Evolutionary conservation across 768 basidiomycete species (phyloP).

Genomic region (Leccinum arenicola): DNA sequence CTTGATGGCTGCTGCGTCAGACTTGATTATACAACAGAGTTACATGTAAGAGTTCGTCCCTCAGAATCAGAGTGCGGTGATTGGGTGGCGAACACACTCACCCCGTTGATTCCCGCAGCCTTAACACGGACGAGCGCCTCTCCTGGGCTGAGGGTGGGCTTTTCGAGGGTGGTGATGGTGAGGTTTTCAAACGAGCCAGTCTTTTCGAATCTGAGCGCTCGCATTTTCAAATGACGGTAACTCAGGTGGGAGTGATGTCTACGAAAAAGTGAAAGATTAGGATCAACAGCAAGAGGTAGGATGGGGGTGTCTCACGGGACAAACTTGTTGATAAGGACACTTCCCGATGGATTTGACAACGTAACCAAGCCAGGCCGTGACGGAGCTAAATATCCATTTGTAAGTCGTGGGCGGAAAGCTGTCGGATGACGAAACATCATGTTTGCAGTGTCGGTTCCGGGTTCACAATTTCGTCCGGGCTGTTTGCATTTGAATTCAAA

Average conservation of each 20-base stretch:
- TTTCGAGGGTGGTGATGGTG: conserved; percentile 21
- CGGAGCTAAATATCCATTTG: background rate
- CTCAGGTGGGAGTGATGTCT: conserved; percentile 1
- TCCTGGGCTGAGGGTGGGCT: conserved; percentile 27
- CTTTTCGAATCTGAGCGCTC: conserved; percentile 32
- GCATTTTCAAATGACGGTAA: conserved; percentile 22
- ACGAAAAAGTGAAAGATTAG: background rate
- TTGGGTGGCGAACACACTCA: conserved; percentile 14
- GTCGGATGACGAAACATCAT: conserved; percentile 11
- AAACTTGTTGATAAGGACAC: background rate
- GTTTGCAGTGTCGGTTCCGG: background rate
- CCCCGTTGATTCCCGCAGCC: conserved; percentile 34
- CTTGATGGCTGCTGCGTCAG: conserved; percentile 29
- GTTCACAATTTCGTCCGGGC: conserved; percentile 5
- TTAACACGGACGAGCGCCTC: conserved; percentile 33
- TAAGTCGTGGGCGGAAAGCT: background rate
- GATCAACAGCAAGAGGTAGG: background rate
- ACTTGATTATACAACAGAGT: conserved; percentile 13
- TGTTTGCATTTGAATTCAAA: conserved; percentile 4
- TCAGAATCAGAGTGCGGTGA: background rate
- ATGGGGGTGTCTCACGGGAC: conserved; percentile 3
- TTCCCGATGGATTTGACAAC: background rate
- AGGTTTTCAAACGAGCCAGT: conserved; percentile 31
- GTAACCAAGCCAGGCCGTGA: background rate
- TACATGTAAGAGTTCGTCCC: background rate